Conservation (phyloP, 768 basidiomycete species). For the Mycena rebaudengoi region DNA sequence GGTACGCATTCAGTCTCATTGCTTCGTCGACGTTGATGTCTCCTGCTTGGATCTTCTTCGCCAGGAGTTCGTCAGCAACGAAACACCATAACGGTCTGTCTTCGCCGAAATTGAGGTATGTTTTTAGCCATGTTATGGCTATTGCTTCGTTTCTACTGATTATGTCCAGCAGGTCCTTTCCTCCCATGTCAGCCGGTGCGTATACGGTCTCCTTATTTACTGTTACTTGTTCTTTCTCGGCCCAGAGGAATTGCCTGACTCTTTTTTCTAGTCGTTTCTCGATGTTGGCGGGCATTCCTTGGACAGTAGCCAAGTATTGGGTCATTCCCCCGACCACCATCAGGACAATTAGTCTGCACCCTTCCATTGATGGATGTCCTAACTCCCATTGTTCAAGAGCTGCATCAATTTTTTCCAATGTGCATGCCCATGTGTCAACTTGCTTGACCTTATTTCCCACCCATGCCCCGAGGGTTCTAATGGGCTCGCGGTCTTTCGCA, state of each 20-base stretch:
- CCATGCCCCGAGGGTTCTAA: conserved; percentile 6
- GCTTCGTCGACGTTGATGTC: too few relatives aligned
- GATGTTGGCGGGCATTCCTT: conserved; percentile 29
- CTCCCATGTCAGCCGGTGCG: too few relatives aligned
- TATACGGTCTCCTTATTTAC: too few relatives aligned
- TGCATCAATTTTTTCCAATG: conserved; percentile 12
- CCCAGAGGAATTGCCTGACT: conserved; percentile 11
- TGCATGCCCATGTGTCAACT: not conserved
- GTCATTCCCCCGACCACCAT: conserved; percentile 28
- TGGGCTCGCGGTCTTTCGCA: not conserved
- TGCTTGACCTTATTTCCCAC: conserved; percentile 2
- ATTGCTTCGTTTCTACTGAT: too few relatives aligned
- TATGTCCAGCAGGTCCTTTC: too few relatives aligned
- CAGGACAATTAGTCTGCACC: conserved; percentile 2
- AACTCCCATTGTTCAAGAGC: conserved; percentile 13
- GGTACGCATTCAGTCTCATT: too few relatives aligned
- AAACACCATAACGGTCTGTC: too few relatives aligned
- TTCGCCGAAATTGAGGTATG: too few relatives aligned
- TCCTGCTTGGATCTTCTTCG: too few relatives aligned
- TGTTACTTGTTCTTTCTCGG: too few relatives aligned
- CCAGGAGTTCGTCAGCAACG: too few relatives aligned
- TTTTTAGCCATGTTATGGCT: too few relatives aligned
- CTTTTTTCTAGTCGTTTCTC: not conserved
- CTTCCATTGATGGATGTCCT: conserved; percentile 21
- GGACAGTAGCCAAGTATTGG: conserved; percentile 27